These are phyloP conservation scores for Halophytophthora polymorphica DNA, from an alignment of 352 stramenopile species.

Conservation along the genomic window DNA sequence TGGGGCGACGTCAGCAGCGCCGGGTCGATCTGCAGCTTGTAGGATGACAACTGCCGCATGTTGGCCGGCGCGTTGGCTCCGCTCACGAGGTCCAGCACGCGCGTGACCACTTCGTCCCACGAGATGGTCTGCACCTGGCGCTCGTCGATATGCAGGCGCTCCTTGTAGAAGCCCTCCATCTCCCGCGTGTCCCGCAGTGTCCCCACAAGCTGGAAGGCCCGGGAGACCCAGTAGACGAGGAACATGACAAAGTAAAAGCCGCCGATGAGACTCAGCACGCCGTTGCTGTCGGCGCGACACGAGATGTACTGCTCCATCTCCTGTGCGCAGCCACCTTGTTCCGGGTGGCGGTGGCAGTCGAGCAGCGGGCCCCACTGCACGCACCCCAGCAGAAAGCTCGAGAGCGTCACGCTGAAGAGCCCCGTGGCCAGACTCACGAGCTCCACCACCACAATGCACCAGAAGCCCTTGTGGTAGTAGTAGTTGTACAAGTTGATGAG, in stretches of 20 bases:
- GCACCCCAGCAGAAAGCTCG: constrained; percentile 94
- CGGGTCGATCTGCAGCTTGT: constrained; percentile 83
- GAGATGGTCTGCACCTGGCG: constrained; percentile 79
- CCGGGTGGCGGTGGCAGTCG: constrained; percentile 61
- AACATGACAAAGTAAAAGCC: constrained; percentile 95
- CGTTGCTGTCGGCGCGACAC: constrained; percentile 56
- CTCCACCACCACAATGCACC: constrained; percentile 85
- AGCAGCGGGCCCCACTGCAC: constrained; percentile 94
- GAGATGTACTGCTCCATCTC: constrained; percentile 70
- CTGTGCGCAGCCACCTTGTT: constrained; percentile 79
- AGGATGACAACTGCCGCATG: constrained; percentile 78
- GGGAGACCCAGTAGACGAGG: constrained; percentile 90
- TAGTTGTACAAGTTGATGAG: constrained; percentile 94
- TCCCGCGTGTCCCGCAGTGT: constrained; percentile 86
- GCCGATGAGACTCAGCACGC: constrained; percentile 60
- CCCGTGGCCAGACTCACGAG: constrained; percentile 91
- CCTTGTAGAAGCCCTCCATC: constrained; percentile 91
- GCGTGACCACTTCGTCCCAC: constrained; percentile 90
- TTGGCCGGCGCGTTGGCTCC: constrained; percentile 76
- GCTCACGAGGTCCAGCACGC: constrained; percentile 70
- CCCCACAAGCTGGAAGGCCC: constrained; percentile 76
- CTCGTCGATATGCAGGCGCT: constrained; percentile 88
- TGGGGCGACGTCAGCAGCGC: constrained; percentile 72
- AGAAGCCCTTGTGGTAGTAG: constrained; percentile 93
- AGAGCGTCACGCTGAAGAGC: constrained; percentile 94